Percentiles rank a stretch among this genome's conserved stretches.
These are phyloP conservation scores for Hericium rajendrae DNA, from an alignment of 768 basidiomycete species.

Conservation along the genomic window DNA sequence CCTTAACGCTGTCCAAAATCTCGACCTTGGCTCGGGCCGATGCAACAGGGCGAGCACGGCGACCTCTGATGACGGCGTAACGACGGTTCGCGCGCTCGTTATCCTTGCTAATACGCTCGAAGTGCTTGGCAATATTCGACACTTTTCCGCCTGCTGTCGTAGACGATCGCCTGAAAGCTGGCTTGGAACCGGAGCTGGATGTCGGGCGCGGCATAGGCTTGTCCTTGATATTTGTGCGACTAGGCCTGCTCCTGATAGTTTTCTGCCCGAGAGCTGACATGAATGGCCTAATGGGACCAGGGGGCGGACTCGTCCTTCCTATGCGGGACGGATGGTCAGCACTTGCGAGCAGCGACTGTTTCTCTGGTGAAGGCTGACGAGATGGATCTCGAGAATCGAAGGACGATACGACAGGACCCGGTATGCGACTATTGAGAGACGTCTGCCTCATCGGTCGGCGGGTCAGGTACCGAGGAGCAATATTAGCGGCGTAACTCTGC, in stretches of 20 bases:
- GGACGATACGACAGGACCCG: slow-evolving; percentile 38
- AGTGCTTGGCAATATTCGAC: slow-evolving; percentile 82
- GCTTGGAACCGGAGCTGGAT: slow-evolving; percentile 34
- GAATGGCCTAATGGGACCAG: slow-evolving; percentile 22
- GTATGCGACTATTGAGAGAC: slow-evolving; percentile 33
- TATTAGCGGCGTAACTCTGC: slow-evolving; percentile 86
- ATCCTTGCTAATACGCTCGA: slow-evolving; percentile 74
- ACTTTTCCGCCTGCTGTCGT: slow-evolving; percentile 57
- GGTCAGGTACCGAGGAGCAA: slow-evolving; percentile 68
- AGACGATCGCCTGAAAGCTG: slow-evolving; percentile 45
- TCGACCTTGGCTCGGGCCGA: slow-evolving; percentile 83
- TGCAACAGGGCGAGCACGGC: slow-evolving; percentile 83
- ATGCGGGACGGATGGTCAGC: slow-evolving; percentile 15
- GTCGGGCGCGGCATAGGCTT: slow-evolving; percentile 32
- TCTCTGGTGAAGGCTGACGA: slow-evolving; percentile 67
- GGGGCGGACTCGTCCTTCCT: slow-evolving; percentile 30
- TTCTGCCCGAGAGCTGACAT: slow-evolving; percentile 21
- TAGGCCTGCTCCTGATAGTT: slow-evolving; percentile 26
- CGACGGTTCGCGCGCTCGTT: slow-evolving; percentile 65
- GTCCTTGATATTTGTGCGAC: slow-evolving; percentile 28
- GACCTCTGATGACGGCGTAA: slow-evolving; percentile 80
- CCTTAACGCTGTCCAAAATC: slow-evolving; percentile 81
- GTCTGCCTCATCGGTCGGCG: slow-evolving; percentile 34
- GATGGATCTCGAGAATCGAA: slow-evolving; percentile 54
- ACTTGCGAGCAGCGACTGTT: slow-evolving; percentile 28